Evolutionary conservation across 2,329 filamentous ascomycete genomes (phyloP).

Genomic region (Aspergillus thermomutatus): DNA sequence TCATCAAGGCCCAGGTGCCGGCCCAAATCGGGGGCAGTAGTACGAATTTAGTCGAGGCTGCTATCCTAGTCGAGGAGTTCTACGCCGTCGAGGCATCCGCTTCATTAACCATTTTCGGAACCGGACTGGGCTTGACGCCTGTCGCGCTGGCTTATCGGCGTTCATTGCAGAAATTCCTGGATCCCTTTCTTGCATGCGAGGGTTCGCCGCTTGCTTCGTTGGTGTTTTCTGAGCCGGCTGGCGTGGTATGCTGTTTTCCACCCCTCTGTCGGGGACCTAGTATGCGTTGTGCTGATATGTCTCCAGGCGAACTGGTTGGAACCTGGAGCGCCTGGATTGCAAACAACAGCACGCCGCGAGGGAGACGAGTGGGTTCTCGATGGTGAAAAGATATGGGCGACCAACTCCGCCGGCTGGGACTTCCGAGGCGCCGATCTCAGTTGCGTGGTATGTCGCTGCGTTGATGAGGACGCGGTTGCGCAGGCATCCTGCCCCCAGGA

Average conservation of each 20-base stretch:
- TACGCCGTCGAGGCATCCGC: conserved; percentile 51
- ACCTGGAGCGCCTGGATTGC: conserved; percentile 46
- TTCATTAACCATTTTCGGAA: conserved; percentile 51
- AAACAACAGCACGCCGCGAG: conserved; percentile 49
- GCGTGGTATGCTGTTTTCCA: conserved; percentile 27
- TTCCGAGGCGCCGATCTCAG: conserved; percentile 50
- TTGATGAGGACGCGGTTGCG: conserved; percentile 11
- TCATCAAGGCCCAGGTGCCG: conserved; percentile 50
- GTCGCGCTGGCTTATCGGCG: conserved; percentile 46
- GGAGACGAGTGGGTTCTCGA: conserved; percentile 52
- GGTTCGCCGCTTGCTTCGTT: conserved; percentile 51
- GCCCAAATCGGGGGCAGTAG: conserved; percentile 45
- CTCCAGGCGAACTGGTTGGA: conserved; percentile 49
- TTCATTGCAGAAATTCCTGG: conserved; percentile 44
- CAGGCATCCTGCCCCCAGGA: conserved; percentile 13
- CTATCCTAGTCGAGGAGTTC: conserved; percentile 53
- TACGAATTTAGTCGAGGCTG: conserved; percentile 46
- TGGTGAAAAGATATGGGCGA: conserved; percentile 58
- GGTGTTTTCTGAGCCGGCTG: conserved; percentile 52
- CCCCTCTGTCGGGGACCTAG: background rate
- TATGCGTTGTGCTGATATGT: background rate
- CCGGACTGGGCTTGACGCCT: conserved; percentile 52
- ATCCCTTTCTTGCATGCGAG: conserved; percentile 45
- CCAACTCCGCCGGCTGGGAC: conserved; percentile 55
- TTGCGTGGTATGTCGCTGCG: conserved; percentile 51